Evolutionary conservation across 768 basidiomycete species (phyloP).

Genomic region (Lentinus brumalis): DNA sequence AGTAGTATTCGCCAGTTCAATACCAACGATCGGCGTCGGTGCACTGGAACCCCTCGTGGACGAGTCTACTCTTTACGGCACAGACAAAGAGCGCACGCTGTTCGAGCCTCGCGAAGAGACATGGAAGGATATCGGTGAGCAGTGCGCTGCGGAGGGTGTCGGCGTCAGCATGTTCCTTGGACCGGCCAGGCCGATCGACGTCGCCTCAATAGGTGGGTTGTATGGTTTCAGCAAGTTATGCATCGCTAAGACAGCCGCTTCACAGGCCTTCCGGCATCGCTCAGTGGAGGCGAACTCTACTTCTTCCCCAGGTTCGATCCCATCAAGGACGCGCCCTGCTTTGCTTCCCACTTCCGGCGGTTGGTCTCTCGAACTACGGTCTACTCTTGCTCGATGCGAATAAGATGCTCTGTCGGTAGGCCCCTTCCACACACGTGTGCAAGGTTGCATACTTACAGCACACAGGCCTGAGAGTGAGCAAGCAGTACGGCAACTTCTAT

Average conservation of each 20-base stretch:
- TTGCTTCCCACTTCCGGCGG: conserved; percentile 59
- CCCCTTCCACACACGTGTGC: background rate
- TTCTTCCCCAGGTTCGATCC: conserved; percentile 90
- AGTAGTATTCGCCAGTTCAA: conserved; percentile 65
- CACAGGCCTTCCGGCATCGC: conserved; percentile 61
- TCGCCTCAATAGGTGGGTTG: conserved; percentile 77
- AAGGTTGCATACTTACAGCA: background rate
- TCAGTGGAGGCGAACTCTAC: conserved; percentile 89
- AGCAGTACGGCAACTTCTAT: conserved; percentile 75
- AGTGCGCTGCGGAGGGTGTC: conserved; percentile 86
- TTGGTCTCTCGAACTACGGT: conserved; percentile 62
- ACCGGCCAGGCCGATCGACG: conserved; percentile 76
- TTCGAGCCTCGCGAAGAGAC: conserved; percentile 74
- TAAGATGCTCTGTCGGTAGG: conserved; percentile 85
- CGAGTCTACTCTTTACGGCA: conserved; percentile 73
- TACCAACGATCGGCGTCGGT: conserved; percentile 76
- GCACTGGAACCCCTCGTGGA: conserved; percentile 56
- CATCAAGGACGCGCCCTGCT: conserved; percentile 57
- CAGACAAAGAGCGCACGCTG: conserved; percentile 83
- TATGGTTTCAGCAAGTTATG: background rate
- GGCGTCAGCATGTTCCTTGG: conserved; percentile 90
- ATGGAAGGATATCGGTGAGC: conserved; percentile 85
- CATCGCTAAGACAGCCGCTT: conserved; percentile 5
- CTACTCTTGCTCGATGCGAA: conserved; percentile 77
- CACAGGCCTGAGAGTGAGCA: conserved; percentile 62